Base-by-base conservation (phyloP, 176 grass and related monocot species). In the Coix lacrymajobi region DNA sequence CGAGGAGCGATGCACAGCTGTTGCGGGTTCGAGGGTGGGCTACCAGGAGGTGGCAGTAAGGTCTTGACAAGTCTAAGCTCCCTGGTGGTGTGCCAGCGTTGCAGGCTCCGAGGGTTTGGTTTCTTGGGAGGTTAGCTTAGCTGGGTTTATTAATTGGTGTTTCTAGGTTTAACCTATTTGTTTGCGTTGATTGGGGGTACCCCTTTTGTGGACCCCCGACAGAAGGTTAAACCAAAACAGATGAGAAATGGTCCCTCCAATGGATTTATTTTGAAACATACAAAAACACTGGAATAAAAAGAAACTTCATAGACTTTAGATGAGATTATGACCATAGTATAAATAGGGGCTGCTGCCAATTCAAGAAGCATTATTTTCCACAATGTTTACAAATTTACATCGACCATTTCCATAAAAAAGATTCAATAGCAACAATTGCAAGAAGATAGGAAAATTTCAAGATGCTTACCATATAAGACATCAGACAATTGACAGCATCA, bases 401-500 rank as follows among this genome's bases (percentile, higher is more conserved):
- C 1, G n/a, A 79, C 15, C 29, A 38, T 73, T 26, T 32, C 16
- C 5, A 30, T 25, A 34, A 24, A 77, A 70, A 71, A 0, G n/a
- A 63, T 64, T 51, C 17, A 60, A 45, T 56, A 72, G 37, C 15
- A 56, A 34, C 4, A 81, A 57, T 10, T 68, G 36, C 76, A 3
- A 78, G 9, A 62, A 45, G n/a, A 45, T 20, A 46, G 56, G 10
- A 25, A 65, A 37, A 28, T 28, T 31, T 22, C 33, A 60, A 76
- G 9, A 75, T 3, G n/a, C 45, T 80, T 94, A 95, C 92, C 92
- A 95, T 98, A 40, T 78, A 88, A 66, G 92, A 98, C 68, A 98
- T 80, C 61, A 93, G 82, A 82, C 94, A 92, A 85, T 91, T 91
- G 83, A 98, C 86, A 73, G 92, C 87, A 93, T 98, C 89, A 80